Evolutionary conservation across 129 eudicot species (phyloP), one percentile per base, ranked within the genome.

Genomic region (Arctium lappa): DNA sequence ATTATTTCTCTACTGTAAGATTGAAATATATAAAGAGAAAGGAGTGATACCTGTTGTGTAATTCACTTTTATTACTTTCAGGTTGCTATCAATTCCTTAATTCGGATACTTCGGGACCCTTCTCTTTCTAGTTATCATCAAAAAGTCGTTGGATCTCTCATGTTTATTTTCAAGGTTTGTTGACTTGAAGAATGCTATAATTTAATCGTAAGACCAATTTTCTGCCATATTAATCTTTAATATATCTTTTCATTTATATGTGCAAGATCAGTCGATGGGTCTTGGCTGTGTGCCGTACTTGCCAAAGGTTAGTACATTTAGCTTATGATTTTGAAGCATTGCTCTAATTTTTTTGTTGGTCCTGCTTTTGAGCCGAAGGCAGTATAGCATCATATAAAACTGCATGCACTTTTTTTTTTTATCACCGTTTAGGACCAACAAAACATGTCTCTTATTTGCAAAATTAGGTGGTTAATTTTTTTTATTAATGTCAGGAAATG

Each of bases 61-160:
- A 86, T 79, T 60, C 27, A 22, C 69, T 77, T 70, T 39, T 83
- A 39, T 79, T 88, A 75, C 74, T 81, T 83, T 63, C 94, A 95
- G 99, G 99, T 95, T 86, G 99, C 98, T 39, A 93, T 95, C 78
- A 93, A 89, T 84, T 95, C 94, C 46, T 91, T 95, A 42, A 88
- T 95, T 93, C 97, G 95, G 86, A 94, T 95, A 90, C 92, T 95
- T 83, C 90, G 97, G 88, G 99, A 95, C 83, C 97, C 99, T 80
- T 93, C 98, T 34, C 93, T 93, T 82, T 93, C 94, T 86, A 95
- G 98, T 86, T 91, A 95, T 89, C 99, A 95, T 83, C 94, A 90
- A 84, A 91, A 95, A 84, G 99, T 95, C 33, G 99, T 95, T 73
- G 98, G 98, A 87, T 93, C 99, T 73, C 98, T 95, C 79, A 89